Conservation (phyloP, 2,329 filamentous ascomycete species). For the Truncatella angustata region DNA sequence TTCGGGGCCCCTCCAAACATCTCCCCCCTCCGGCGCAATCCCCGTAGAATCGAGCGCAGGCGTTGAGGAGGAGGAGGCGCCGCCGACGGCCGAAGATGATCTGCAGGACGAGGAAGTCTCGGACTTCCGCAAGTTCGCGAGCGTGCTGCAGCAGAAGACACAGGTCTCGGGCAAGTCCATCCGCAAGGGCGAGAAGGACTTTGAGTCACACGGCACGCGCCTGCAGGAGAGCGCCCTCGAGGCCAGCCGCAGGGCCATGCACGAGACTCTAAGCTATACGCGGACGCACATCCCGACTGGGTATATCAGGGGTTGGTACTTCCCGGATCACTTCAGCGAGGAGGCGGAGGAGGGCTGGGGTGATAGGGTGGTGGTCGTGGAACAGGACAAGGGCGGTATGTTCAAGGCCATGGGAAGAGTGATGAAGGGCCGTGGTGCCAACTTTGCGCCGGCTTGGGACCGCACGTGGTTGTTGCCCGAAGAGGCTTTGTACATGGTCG, state of each 20-base stretch:
- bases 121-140: conserved; percentile 75
- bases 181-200: conserved; percentile 94
- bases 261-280: conserved; percentile 77
- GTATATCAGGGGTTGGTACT: conserved; percentile 71
- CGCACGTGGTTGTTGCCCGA: conserved; percentile 85
- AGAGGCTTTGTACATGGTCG: conserved; percentile 85
- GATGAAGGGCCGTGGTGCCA: conserved; percentile 51
- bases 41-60: conserved; percentile 7
- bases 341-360: conserved; percentile 26
- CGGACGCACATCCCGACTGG: conserved; percentile 69
- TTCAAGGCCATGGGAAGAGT: conserved; percentile 75
- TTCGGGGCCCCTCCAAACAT: neutral
- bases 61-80: conserved; percentile 14
- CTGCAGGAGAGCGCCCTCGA: conserved; percentile 77
- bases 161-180: conserved; percentile 63
- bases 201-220: conserved; percentile 85
- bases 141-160: conserved; percentile 42
- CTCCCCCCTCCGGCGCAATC: neutral
- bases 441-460: conserved; percentile 50
- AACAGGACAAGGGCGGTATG: conserved; percentile 65
- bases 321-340: conserved; percentile 56
- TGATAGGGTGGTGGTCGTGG: conserved; percentile 63
- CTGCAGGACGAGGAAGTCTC: conserved; percentile 30
- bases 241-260: conserved; percentile 82
- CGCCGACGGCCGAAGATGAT: conserved; percentile 8